Evolutionary conservation across 148 eudicot species (phyloP), one percentile per base, ranked within the genome.

Genomic region (Beta vulgaris): DNA sequence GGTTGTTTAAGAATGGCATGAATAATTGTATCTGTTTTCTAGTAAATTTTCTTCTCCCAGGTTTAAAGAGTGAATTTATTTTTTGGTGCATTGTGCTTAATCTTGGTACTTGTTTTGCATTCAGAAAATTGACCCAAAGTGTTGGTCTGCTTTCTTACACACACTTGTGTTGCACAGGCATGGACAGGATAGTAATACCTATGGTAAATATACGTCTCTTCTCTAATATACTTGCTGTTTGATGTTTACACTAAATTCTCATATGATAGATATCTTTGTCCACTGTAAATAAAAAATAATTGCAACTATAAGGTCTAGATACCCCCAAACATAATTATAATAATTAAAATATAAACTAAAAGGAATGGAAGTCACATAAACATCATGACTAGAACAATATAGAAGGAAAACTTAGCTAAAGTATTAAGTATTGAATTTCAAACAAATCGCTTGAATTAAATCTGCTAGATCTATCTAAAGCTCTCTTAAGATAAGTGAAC

Each of bases 161-260:
- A 76, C 88, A 88, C 83, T 82, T 94, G 82, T 84, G 80, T 53
- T 86, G 80, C 78, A 81, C 86, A 48, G 85, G 91, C 68, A 83
- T 86, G 54, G 92, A 91, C 82, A 86, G 96, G 81, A 94, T 94
- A 84, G 97, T 91, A 53, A 95, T 94, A 68, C 98, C 98, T 25
- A 86, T 90, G 91, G 98, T 94, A 86, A 79, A 94, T 81, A 49
- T 51, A 35, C 62, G 40, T 49, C 58, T 49, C 58, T 37, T 23
- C 55, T 7, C 54, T 29, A 58, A 28, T 77, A n/a, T 65, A 39
- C 69, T 62, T 42, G 26, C 32, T 55, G 53, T 9, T 29, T 15
- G 48, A 15, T 49, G 39, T 13, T 31, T n/a, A 40, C 19, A 8
- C 61, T 57, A 11, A 58, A 49, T 59, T 48, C 39, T 59, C 48